Percentiles rank a stretch among this genome's conserved stretches.
Conservation (phyloP, 148 eudicot species). For the Amaranthus cruentus region DNA sequence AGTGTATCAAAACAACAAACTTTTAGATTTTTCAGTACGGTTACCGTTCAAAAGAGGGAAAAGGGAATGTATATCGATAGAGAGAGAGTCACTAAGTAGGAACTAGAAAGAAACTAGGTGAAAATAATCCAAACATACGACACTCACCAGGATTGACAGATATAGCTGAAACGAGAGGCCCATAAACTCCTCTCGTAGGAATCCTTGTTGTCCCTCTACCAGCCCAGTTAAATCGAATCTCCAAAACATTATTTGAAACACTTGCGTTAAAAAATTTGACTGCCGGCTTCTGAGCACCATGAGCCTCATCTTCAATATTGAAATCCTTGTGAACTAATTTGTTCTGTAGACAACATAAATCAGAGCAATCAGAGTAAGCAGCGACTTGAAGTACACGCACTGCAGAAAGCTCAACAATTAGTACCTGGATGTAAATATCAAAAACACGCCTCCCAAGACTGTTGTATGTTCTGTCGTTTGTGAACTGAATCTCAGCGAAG, state of each 20-base stretch:
- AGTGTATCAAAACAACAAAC: too few relatives aligned
- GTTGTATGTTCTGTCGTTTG: constrained; percentile 41
- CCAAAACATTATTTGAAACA: constrained; percentile 46
- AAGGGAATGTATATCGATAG: too few relatives aligned
- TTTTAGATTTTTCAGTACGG: too few relatives aligned
- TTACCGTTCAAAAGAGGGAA: not conserved
- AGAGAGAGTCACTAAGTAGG: too few relatives aligned
- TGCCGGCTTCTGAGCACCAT: constrained; percentile 43
- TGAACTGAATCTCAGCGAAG: constrained; percentile 67
- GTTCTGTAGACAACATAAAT: constrained; percentile 36
- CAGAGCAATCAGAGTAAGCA: not conserved
- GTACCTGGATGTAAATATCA: constrained; percentile 76
- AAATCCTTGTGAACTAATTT: constrained; percentile 50
- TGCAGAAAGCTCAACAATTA: not conserved
- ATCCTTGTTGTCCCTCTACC: constrained; percentile 75
- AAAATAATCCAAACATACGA: not conserved
- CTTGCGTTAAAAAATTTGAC: constrained; percentile 36
- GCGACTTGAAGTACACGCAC: not conserved
- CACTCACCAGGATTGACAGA: constrained; percentile 44
- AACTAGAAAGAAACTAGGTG: not conserved
- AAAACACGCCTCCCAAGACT: constrained; percentile 75
- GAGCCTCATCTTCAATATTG: constrained; percentile 58
- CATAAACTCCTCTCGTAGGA: constrained; percentile 68
- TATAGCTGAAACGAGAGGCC: constrained; percentile 75
- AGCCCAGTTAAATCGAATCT: constrained; percentile 64